Evolutionary conservation across 495 filamentous ascomycete species (phyloP).

Genomic region (Polyplosphaeria fusca): DNA sequence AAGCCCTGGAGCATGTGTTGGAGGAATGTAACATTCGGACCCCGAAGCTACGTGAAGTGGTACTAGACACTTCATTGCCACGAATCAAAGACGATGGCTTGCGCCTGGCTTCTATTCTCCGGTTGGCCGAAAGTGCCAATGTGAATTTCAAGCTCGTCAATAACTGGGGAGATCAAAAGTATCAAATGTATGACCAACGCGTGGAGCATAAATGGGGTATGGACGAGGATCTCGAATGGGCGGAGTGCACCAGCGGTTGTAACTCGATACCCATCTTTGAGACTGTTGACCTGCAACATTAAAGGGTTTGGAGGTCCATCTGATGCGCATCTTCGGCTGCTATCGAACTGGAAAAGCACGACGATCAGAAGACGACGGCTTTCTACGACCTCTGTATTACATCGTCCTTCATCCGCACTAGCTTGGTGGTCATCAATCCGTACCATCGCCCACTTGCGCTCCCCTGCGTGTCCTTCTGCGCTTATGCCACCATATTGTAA

Average conservation of each 20-base stretch:
- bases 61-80: neutral
- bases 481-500: neutral
- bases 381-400: no score
- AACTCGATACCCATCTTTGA: neutral
- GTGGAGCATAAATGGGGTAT: neutral
- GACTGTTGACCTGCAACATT: neutral
- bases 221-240: neutral
- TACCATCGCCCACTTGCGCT: no score
- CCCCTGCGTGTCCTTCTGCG: neutral
- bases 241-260: neutral
- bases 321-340: no score
- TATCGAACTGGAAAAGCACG: no score
- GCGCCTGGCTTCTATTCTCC: neutral
- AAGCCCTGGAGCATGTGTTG: neutral
- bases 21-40: neutral
- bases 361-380: no score
- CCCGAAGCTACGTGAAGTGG: neutral
- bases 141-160: neutral
- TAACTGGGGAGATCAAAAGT: neutral
- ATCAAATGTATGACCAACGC: neutral
- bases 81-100: neutral
- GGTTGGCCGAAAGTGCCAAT: neutral
- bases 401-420: no score
- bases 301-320: no score
- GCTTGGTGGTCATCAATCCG: no score